A percentile compares a stretch with the other conserved stretches of the same genome.
Evolutionary conservation across 768 basidiomycete genomes (phyloP).

Genomic region (Boletus fagicola): DNA sequence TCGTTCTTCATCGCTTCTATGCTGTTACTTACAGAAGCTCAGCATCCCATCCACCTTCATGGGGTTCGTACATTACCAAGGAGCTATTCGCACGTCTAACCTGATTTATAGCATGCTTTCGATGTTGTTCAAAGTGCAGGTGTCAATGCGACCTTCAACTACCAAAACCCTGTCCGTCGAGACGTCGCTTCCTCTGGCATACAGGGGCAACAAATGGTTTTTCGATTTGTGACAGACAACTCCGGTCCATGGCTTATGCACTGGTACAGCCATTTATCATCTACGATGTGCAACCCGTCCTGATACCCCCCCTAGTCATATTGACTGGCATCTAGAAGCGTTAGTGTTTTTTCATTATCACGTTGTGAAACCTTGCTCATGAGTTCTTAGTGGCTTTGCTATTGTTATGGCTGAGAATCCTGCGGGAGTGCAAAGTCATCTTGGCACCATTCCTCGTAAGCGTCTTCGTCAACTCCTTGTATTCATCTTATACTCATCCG

Average conservation of each 20-base stretch:
- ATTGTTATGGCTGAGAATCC: conserved; percentile 29
- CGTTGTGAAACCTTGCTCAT: not conserved
- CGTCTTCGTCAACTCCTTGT: not conserved
- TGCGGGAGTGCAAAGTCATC: conserved; percentile 10
- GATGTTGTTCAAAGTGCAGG: conserved; percentile 36
- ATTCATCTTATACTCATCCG: not conserved
- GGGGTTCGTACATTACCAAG: conserved; percentile 18
- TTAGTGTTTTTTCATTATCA: conserved; percentile 4
- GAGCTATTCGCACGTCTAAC: not conserved
- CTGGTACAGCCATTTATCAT: conserved; percentile 23
- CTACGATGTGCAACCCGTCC: not conserved
- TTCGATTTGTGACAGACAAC: conserved; percentile 64
- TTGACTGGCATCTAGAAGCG: conserved; percentile 31
- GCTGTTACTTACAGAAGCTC: not conserved
- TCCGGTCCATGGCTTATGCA: conserved; percentile 57
- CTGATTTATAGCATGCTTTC: conserved; percentile 32
- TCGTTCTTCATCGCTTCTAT: not conserved
- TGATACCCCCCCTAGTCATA: conserved; percentile 21
- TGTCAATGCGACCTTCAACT: conserved; percentile 27
- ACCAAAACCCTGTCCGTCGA: conserved; percentile 37
- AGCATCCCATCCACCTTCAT: conserved; percentile 33
- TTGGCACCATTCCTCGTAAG: conserved; percentile 20
- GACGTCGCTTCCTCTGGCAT: conserved; percentile 29
- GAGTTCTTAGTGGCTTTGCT: conserved; percentile 23
- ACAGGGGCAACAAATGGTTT: conserved; percentile 42